phyloP scores from a whole-genome alignment of 1,284 basidiomycete species.

The Rhodotorula sp. region DNA sequence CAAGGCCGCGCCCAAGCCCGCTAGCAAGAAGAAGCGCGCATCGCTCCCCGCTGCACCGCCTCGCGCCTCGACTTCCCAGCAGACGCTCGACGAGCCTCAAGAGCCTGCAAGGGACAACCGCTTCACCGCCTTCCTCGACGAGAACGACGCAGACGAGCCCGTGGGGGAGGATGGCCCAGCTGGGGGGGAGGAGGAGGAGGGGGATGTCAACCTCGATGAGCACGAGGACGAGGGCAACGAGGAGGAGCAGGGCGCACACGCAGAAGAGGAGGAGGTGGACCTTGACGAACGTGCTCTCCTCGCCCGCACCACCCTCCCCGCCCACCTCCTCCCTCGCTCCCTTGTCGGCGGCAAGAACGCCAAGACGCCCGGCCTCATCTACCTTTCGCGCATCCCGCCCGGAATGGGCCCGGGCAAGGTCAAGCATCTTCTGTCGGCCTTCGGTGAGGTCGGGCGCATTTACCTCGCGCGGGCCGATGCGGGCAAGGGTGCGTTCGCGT shows the following conservation, averaged over 20 bases:
- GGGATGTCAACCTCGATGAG: not conserved
- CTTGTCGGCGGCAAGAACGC: constrained; percentile 37
- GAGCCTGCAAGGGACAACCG: constrained; percentile 13
- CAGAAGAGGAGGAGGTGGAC: constrained; percentile 17
- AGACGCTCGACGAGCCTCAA: constrained; percentile 4
- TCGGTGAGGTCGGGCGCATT: constrained; percentile 48
- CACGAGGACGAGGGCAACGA: constrained; percentile 9
- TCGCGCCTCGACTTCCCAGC: constrained; percentile 7
- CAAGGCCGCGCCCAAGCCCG: not conserved
- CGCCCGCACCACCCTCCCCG: constrained; percentile 29
- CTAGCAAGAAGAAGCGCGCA: not conserved
- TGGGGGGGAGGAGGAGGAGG: not conserved
- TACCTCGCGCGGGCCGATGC: constrained; percentile 43
- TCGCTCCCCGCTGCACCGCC: not conserved
- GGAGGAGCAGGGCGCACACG: not conserved
- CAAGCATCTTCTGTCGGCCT: constrained; percentile 67
- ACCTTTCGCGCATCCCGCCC: constrained; percentile 95
- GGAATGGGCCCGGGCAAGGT: constrained; percentile 98
- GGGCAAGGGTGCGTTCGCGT: constrained; percentile 17
- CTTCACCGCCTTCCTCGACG: constrained; percentile 25
- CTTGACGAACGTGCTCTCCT: constrained; percentile 10
- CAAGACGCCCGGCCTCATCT: constrained; percentile 69
- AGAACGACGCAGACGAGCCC: not conserved
- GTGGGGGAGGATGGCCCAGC: not conserved
- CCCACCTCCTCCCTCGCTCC: constrained; percentile 32